Percentiles rank a stretch among this genome's conserved stretches.
Conservation (phyloP, 2,329 filamentous ascomycete genomes). For the Coniochaeta sp. region DNA sequence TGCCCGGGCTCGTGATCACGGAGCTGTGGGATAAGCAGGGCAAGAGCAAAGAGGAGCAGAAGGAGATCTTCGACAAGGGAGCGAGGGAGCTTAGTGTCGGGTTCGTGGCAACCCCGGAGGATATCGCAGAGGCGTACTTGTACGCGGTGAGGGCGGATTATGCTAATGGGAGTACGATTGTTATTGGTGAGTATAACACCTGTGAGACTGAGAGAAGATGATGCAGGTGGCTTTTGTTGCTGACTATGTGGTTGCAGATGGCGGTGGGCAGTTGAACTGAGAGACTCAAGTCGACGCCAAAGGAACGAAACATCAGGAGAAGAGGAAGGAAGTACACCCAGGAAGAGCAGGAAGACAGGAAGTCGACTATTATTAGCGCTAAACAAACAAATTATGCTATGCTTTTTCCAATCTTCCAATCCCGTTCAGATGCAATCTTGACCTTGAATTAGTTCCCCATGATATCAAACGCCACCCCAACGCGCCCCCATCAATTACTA, state of each 20-base stretch:
- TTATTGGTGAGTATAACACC: constrained; percentile 18
- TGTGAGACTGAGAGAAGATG: neutral
- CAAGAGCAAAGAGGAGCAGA: constrained; percentile 17
- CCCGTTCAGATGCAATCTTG: too few relatives aligned
- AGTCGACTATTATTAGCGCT: too few relatives aligned
- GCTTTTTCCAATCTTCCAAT: too few relatives aligned
- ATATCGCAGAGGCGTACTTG: constrained; percentile 22
- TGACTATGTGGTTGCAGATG: constrained; percentile 2
- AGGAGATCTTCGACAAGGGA: constrained; percentile 15
- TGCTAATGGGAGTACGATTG: constrained; percentile 17
- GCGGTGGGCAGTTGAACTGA: constrained; percentile 5
- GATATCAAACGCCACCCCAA: too few relatives aligned
- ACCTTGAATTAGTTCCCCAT: too few relatives aligned
- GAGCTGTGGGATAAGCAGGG: constrained; percentile 24
- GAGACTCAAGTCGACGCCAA: too few relatives aligned
- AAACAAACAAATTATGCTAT: too few relatives aligned
- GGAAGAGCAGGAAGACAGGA: too few relatives aligned
- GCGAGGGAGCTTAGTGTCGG: constrained; percentile 16
- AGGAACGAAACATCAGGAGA: too few relatives aligned
- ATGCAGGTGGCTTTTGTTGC: neutral
- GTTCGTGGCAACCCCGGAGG: constrained; percentile 17
- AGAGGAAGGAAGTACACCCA: too few relatives aligned
- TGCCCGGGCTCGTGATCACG: constrained; percentile 22
- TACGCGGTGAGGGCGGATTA: constrained; percentile 20
- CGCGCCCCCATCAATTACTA: too few relatives aligned